Evolutionary conservation across 108 stramenopile species (phyloP).

Genomic region (Halocafeteria seosinensis): DNA sequence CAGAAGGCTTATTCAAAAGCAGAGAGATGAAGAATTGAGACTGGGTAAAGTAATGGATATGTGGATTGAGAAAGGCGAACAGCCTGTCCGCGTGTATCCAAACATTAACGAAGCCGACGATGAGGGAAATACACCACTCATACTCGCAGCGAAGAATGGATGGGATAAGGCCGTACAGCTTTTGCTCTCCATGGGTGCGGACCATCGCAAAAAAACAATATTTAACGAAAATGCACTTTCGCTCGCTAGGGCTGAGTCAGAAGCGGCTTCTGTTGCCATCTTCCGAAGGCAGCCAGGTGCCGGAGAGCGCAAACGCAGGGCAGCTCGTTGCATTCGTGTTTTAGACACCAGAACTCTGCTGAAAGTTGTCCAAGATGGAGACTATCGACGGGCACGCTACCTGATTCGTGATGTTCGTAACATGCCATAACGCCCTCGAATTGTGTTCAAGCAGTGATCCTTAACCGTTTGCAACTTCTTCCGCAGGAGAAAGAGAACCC

Average conservation of each 20-base stretch:
- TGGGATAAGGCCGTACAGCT: background rate
- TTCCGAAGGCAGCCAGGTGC: background rate
- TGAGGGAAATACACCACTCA: conserved; percentile 4
- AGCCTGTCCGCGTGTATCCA: background rate
- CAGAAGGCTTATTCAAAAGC: background rate
- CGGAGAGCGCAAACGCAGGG: background rate
- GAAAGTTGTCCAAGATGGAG: background rate
- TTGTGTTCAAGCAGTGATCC: too few relatives aligned
- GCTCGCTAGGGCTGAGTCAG: background rate
- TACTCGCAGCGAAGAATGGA: conserved; percentile 2
- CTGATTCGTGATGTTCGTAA: too few relatives aligned
- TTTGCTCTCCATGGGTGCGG: conserved; percentile 4
- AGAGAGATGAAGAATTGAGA: background rate
- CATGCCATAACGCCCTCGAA: too few relatives aligned
- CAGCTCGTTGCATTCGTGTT: background rate
- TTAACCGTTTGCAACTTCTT: too few relatives aligned
- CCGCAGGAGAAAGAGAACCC: background rate
- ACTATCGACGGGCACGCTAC: background rate
- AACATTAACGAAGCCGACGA: background rate
- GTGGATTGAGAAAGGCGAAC: background rate
- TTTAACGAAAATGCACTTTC: background rate
- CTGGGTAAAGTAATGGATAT: background rate
- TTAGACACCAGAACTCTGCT: background rate
- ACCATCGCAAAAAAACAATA: conserved; percentile 2
- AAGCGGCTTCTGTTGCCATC: background rate